Percentiles rank a stretch among this genome's conserved stretches.
phyloP scores from a whole-genome alignment of 768 basidiomycete species.

The Infundibulicybe gibba region DNA sequence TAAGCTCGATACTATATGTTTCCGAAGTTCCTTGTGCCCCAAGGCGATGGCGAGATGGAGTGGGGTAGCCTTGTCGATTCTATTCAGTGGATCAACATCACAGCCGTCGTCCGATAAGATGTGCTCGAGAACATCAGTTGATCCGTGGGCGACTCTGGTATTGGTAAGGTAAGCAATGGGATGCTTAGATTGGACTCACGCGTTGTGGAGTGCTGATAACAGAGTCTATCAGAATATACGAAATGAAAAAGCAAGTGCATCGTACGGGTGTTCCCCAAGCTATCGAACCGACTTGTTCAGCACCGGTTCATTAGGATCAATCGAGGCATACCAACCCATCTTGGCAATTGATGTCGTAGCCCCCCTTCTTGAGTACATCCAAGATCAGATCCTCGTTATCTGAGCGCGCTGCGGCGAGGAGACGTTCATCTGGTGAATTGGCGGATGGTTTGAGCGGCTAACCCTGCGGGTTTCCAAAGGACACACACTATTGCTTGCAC shows the following conservation, averaged over 20 bases:
- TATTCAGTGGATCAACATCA: constrained; percentile 79
- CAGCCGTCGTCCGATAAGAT: constrained; percentile 73
- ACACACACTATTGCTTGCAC: constrained; percentile 28
- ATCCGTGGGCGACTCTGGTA: constrained; percentile 50
- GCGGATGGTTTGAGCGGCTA: constrained; percentile 1
- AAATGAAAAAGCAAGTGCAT: constrained; percentile 6
- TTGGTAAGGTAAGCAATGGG: neutral
- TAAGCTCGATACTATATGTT: constrained; percentile 55
- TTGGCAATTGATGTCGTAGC: constrained; percentile 69
- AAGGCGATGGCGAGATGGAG: constrained; percentile 70
- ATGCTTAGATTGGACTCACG: constrained; percentile 38
- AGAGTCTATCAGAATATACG: neutral
- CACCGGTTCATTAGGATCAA: constrained; percentile 3
- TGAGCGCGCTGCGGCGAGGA: constrained; percentile 67
- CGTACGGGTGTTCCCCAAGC: constrained; percentile 79
- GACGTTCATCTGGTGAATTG: constrained; percentile 53
- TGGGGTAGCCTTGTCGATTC: constrained; percentile 67
- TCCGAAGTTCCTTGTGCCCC: constrained; percentile 49
- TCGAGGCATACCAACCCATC: constrained; percentile 59
- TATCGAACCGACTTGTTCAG: constrained; percentile 23
- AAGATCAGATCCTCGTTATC: constrained; percentile 71
- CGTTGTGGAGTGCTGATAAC: constrained; percentile 61
- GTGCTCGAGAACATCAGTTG: constrained; percentile 62
- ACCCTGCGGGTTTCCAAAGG: neutral
- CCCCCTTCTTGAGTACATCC: constrained; percentile 52